Evolutionary conservation across 768 basidiomycete genomes (phyloP), one percentile per base, ranked within the genome.

Genomic region (Termitomyces bulborhizus): DNA sequence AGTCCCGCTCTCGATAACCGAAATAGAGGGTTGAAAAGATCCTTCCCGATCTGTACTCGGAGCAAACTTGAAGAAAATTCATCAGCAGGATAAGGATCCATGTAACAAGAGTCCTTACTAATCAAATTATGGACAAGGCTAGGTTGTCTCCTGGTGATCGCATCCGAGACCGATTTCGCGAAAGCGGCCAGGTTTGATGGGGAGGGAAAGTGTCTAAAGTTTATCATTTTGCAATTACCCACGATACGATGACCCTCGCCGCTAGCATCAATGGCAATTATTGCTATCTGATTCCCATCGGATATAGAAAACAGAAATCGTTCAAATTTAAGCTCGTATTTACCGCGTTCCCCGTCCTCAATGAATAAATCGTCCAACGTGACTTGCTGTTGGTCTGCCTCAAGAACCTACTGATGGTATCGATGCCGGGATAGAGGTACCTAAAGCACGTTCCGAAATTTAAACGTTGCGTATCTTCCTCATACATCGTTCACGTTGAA

Each of bases 221-320:
- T 2, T 26, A 34, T 21, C 4, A 47, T 1, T 8, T 13, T 11
- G 39, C 3, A 5, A n/a, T 1, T 46, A 53, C 44, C 1, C 21
- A 13, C 37, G 46, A 6, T 53, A 47, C 32, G 27, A 31, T 8
- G 40, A 57, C 41, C 21, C 46, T 57, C 32, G 56, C 51, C 13
- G 29, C 24, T 9, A 51, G 31, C 21, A n/a, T 45, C 8, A 31
- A 24, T 3, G 56, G 51, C 2, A 13, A 6, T 4, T 57, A 31
- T 39, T 45, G 29, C 6, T 57, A 57, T 37, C 45, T 53, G 9
- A 47, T 57, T 27, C 51, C 51, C 27, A 29, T 52, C 43, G 32
- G 27, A n/a, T 36, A 27, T 24, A 24, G 32, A 8, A 31, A 6
- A 1, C 21, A 52, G 8, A 37, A 37, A 9, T 49, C 49, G 41